Percentiles rank a stretch among this genome's conserved stretches.
Evolutionary conservation across 805 yeast species (phyloP).

Genomic region (Kuraishia piskuri): DNA sequence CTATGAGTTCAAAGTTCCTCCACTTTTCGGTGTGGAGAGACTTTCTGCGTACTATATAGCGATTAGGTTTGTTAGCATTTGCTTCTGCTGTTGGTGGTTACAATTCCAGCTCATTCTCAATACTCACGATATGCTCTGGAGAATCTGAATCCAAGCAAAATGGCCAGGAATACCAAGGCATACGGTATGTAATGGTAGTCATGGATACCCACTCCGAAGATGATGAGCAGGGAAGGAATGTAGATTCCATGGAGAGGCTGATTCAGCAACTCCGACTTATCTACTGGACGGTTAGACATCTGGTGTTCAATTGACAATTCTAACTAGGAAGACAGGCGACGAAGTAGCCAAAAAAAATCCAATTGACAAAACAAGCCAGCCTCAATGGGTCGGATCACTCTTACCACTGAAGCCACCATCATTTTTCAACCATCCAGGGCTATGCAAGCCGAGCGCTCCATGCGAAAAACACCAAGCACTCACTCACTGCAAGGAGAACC

Average conservation of each 20-base stretch:
- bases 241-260: slow-evolving; percentile 71
- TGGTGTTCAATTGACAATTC: not conserved
- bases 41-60: slow-evolving; percentile 20
- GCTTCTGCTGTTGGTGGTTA: not conserved
- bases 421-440: too few species aligned
- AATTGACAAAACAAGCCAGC: too few species aligned
- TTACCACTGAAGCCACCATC: too few species aligned
- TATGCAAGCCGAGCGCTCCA: too few species aligned
- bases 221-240: slow-evolving; percentile 55
- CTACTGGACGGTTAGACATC: not conserved
- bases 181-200: slow-evolving; percentile 41
- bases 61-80: not conserved
- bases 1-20: slow-evolving; percentile 60
- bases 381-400: too few species aligned
- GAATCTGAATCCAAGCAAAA: slow-evolving; percentile 28
- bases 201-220: slow-evolving; percentile 52
- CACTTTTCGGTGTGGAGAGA: slow-evolving; percentile 45
- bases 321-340: not conserved
- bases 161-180: slow-evolving; percentile 28
- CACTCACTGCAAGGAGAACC: too few species aligned
- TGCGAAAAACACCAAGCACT: too few species aligned
- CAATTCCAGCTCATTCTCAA: too few species aligned
- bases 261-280: slow-evolving; percentile 37
- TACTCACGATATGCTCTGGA: slow-evolving; percentile 24
- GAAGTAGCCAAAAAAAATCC: not conserved